Evolutionary conservation across 2,329 filamentous ascomycete species (phyloP), one percentile per base, ranked within the genome.

Genomic region (Hypoxylon sp.): DNA sequence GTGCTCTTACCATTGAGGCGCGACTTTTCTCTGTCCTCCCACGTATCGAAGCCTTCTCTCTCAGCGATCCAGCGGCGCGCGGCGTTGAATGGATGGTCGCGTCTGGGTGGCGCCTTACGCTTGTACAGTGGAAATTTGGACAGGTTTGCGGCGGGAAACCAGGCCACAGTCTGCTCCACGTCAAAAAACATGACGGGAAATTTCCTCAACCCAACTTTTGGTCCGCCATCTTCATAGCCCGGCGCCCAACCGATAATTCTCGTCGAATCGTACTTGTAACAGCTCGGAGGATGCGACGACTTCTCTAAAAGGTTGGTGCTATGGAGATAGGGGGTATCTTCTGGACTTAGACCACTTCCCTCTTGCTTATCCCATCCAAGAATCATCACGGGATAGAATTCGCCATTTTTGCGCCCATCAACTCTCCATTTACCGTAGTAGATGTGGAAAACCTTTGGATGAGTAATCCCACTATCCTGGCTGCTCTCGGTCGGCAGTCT

Each of bases 141-240:
- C 11, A 75, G 41, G 20, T 54, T 26, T 15, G 43, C 58, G 28
- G 70, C 72, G 6, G 63, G 30, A 13, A 74, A 51, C 74, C 74
- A 73, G 8, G 37, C 55, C 32, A 69, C 71, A 32, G 70, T 74
- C 56, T 59, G 65, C 0, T 59, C 52, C 19, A 64, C 52, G 37
- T 80, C 79, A 32, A 78, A 78, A 59, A 77, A 79, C 72, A 78
- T 73, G 15, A 79, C 77, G 0, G 79, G 78, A 17, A 80, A 80
- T 43, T 76, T 76, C 6, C 79, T 74, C 59, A 71, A 70, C 24
- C 62, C 67, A 5, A 77, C 71, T n/a, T 70, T 71, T 0, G 68
- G 61, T 0, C 77, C 78, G 4, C 75, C 77, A 51, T 77, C 74
- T 56, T 77, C 73, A 43, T 75, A 80, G 0, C 74, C 78, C 5